Base-by-base conservation (phyloP, 768 basidiomycete genomes). In the Holtermanniella nyarrowii region DNA sequence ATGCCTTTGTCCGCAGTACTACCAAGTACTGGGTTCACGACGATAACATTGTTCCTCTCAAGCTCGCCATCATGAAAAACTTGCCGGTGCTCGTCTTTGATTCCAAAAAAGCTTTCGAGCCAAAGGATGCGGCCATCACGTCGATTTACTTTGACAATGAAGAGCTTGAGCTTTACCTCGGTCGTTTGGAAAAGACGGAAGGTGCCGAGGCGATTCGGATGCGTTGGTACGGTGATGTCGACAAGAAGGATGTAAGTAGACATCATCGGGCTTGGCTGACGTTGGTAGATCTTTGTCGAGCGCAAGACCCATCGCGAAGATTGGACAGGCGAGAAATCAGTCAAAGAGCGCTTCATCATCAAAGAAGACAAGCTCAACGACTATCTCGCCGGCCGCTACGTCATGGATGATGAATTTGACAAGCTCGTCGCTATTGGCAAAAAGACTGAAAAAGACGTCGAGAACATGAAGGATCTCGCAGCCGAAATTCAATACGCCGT, bases 11-110 rank as follows among this genome's bases (percentile, higher is more conserved):
- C n/a, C 75, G 95, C 39, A 90, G 95, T 72, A 99, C 95, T 26
- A 97, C 95, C 11, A 99, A 99, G 70, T 99, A 99, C 65, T 99
- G 95, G 95, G 93, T 93, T 2, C 93, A 97, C 69, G 85, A 85
- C 1, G 93, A 97, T 69, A 96, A 97, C 66, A 79, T 95, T 37
- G 84, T 96, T 22, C 83, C 88, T 13, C 77, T 96, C 50, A 97
- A 99, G 73, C 73, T 99, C 43, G 88, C 89, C 14, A 89, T 99
- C 64, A 74, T 99, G 61, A 80, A 85, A 59, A 82, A 97, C 68
- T 76, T 99, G 4, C 95, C 95, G 22, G 95, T 99, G 1, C 76
- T 99, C 41, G 90, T 95, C 2, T 97, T 96, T 73, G 86, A 96
- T 65, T 75, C 87, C 0, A 83, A 95, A 31, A 96, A 96, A 73